phyloP scores from a whole-genome alignment of 495 filamentous ascomycete species.

The Talaromyces proteolyticus region DNA sequence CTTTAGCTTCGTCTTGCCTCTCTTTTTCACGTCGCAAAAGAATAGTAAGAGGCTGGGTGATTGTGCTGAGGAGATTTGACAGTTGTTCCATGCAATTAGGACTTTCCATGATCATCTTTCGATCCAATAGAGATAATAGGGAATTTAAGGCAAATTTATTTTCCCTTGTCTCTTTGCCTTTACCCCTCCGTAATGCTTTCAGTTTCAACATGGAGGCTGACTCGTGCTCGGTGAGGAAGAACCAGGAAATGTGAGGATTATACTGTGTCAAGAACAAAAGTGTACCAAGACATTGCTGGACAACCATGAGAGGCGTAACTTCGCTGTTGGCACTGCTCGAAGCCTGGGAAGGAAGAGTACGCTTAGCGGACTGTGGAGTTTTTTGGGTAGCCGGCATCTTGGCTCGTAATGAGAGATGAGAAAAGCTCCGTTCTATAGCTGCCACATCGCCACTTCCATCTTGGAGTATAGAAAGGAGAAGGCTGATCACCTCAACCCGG shows the following conservation, averaged over 20 bases:
- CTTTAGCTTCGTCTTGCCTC: slow-evolving; percentile 53
- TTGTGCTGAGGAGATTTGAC: slow-evolving; percentile 75
- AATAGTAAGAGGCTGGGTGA: slow-evolving; percentile 79
- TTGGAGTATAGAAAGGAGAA: slow-evolving; percentile 89
- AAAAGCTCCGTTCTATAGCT: slow-evolving; percentile 92
- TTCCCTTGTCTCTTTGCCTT: slow-evolving; percentile 76
- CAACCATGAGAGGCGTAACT: slow-evolving; percentile 86
- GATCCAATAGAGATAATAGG: slow-evolving; percentile 79
- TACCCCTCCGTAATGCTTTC: slow-evolving; percentile 74
- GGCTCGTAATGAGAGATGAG: slow-evolving; percentile 83
- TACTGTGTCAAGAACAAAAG: slow-evolving; percentile 74
- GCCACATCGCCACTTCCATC: slow-evolving; percentile 90
- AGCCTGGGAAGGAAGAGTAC: slow-evolving; percentile 53
- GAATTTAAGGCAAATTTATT: slow-evolving; percentile 90
- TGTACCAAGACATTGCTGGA: slow-evolving; percentile 86
- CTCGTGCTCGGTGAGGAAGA: slow-evolving; percentile 96
- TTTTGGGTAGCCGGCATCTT: slow-evolving; percentile 72
- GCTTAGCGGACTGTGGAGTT: slow-evolving; percentile 73
- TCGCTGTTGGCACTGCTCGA: slow-evolving; percentile 58
- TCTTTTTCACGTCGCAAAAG: slow-evolving; percentile 83
- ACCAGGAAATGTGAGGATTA: slow-evolving; percentile 79
- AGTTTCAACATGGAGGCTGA: slow-evolving; percentile 64
- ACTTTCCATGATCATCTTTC: slow-evolving; percentile 90
- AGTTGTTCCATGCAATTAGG: slow-evolving; percentile 91
- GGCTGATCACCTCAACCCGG: slow-evolving; percentile 87